Conservation (phyloP, 2,329 filamentous ascomycete genomes). For the Pseudogymnoascus sp. region DNA sequence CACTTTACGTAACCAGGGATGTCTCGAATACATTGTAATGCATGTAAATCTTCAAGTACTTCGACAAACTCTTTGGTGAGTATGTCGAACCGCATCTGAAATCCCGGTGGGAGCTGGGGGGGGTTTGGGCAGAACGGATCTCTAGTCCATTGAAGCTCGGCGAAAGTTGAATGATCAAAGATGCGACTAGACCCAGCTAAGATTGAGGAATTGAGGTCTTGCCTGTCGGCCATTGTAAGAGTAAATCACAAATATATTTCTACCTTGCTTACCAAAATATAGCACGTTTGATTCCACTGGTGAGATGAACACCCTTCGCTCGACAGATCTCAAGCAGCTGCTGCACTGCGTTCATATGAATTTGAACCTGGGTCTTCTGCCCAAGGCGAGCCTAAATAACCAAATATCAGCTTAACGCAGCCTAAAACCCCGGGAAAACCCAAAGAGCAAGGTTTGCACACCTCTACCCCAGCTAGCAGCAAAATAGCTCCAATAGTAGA, state of each 20-base stretch:
- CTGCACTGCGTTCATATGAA: constrained; percentile 36
- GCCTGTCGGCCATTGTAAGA: constrained; percentile 27
- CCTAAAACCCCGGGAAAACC: not conserved
- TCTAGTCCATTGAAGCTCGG: constrained; percentile 35
- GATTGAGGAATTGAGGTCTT: constrained; percentile 36
- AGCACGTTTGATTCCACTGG: constrained; percentile 36
- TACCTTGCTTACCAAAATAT: constrained; percentile 35
- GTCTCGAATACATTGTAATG: constrained; percentile 34
- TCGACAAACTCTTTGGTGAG: constrained; percentile 29
- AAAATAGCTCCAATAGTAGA: constrained; percentile 37
- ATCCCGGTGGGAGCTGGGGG: constrained; percentile 31
- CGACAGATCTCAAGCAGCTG: constrained; percentile 30
- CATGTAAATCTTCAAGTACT: constrained; percentile 33
- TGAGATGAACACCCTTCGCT: constrained; percentile 27
- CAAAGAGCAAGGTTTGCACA: constrained; percentile 19
- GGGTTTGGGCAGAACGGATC: constrained; percentile 26
- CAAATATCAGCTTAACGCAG: constrained; percentile 11
- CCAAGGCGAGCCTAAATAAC: constrained; percentile 32
- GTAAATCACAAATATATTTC: not conserved
- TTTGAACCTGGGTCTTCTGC: constrained; percentile 32
- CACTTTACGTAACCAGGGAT: constrained; percentile 12
- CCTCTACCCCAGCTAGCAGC: constrained; percentile 36
- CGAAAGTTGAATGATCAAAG: constrained; percentile 35
- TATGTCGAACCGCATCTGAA: constrained; percentile 22
- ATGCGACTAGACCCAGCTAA: constrained; percentile 34